Conservation (phyloP, 2,329 filamentous ascomycete genomes). For the Pestalotiopsis sp. region DNA sequence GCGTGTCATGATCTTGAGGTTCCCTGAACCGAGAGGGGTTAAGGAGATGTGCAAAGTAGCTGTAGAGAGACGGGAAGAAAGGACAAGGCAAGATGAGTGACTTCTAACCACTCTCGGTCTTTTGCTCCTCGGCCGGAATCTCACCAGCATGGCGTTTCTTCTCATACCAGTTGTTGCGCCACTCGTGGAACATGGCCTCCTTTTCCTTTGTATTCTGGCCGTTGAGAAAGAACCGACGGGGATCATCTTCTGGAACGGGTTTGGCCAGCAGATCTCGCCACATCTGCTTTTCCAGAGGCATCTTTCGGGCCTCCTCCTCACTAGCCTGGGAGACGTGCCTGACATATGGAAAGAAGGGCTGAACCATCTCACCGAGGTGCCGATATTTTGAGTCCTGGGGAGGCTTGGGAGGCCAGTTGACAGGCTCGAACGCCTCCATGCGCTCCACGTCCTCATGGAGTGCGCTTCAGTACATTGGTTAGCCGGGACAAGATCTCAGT, state of each 20-base stretch:
- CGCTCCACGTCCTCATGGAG: slow-evolving; percentile 8
- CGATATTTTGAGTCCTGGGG: slow-evolving; percentile 4
- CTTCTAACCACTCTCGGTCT: background rate
- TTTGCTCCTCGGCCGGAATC: background rate
- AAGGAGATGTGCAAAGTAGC: background rate
- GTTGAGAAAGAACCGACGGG: slow-evolving; percentile 5
- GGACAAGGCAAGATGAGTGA: background rate
- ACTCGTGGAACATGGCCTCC: background rate
- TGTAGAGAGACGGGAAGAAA: background rate
- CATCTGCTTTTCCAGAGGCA: slow-evolving; percentile 8
- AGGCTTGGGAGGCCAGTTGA: slow-evolving; percentile 12
- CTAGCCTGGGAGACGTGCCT: background rate
- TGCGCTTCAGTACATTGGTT: background rate
- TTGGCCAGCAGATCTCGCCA: slow-evolving; percentile 5
- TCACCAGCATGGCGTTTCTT: background rate
- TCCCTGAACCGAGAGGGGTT: background rate
- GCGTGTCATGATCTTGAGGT: background rate
- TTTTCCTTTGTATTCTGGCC: slow-evolving; percentile 1
- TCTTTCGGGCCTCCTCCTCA: background rate
- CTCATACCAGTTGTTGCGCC: slow-evolving; percentile 11
- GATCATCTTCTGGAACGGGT: slow-evolving; percentile 6
- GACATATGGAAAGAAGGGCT: background rate
- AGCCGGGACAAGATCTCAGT: background rate
- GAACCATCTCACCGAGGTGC: slow-evolving; percentile 1
- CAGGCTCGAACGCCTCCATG: slow-evolving; percentile 5